Conservation (phyloP, 257 asterid genomes). For the Nyctanthes arbortristis region DNA sequence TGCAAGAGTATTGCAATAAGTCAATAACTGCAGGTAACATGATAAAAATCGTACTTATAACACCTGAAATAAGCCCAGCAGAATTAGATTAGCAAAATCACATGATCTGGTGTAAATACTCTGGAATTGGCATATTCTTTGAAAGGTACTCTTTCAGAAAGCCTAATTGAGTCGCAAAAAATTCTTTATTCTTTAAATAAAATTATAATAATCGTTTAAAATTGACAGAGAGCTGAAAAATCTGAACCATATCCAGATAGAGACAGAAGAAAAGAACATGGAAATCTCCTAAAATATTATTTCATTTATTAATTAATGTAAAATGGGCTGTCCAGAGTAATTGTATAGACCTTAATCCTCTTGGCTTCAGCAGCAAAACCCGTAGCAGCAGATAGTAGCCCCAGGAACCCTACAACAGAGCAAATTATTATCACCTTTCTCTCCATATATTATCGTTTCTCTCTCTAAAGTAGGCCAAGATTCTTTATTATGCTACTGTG, state of each 20-base stretch:
- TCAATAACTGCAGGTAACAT: not conserved
- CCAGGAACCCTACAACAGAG: not conserved
- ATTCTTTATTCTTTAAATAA: slow-evolving; percentile 4
- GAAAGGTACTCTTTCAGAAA: not conserved
- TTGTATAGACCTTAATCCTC: not conserved
- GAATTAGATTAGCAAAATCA: not conserved
- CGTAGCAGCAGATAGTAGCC: not conserved
- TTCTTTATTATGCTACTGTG: not conserved
- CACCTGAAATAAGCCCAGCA: not conserved
- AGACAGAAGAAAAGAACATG: not conserved
- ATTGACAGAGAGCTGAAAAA: not conserved
- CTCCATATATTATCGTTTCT: slow-evolving; percentile 13
- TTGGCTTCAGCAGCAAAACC: slow-evolving; percentile 3
- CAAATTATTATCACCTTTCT: not conserved
- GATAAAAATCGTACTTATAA: not conserved
- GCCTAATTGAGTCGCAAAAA: slow-evolving; percentile 15
- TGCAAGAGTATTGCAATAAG: not conserved
- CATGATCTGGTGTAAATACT: slow-evolving; percentile 7
- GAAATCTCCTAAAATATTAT: not conserved
- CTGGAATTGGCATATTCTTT: not conserved
- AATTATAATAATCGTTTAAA: not conserved
- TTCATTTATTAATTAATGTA: not conserved
- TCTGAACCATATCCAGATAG: not conserved
- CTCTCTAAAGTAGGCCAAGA: slow-evolving; percentile 9
- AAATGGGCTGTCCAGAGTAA: not conserved